phyloP scores from a whole-genome alignment of 108 stramenopile genomes.

The Nannochloropsis salina region DNA sequence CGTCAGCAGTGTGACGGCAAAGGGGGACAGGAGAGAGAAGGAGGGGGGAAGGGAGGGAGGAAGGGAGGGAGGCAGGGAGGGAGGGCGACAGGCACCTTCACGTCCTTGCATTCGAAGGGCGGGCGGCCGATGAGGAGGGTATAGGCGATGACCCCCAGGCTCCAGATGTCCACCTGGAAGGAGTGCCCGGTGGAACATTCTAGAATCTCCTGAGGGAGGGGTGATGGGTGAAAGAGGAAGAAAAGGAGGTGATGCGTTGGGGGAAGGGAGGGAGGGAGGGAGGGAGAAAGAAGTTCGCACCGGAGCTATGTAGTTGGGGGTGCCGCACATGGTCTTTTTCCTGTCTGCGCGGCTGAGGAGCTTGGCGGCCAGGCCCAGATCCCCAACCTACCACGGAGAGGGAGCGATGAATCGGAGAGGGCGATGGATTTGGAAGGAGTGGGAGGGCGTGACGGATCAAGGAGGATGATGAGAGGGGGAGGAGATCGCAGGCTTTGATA shows the following conservation, averaged over 20 bases:
- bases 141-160: constrained; percentile 92
- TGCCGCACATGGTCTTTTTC: constrained; percentile 94
- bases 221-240: background rate
- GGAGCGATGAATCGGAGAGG: constrained; percentile 19
- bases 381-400: constrained; percentile 78
- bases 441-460: constrained; percentile 45
- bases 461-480: background rate
- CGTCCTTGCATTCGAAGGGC: constrained; percentile 93
- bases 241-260: background rate
- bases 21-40: background rate
- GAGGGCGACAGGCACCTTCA: constrained; percentile 60
- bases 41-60: background rate
- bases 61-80: background rate
- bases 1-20: background rate
- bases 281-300: background rate
- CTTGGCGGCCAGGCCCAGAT: constrained; percentile 90
- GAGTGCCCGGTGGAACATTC: constrained; percentile 80
- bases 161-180: constrained; percentile 86
- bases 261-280: background rate
- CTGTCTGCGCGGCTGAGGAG: constrained; percentile 74
- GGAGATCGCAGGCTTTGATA: background rate
- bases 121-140: constrained; percentile 93
- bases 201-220: constrained; percentile 69
- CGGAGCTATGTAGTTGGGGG: constrained; percentile 99
- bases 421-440: constrained; percentile 38